A percentile compares a stretch with the other conserved stretches of the same genome.
Evolutionary conservation across 495 filamentous ascomycete genomes (phyloP).

Genomic region (Polyplosphaeria fusca): DNA sequence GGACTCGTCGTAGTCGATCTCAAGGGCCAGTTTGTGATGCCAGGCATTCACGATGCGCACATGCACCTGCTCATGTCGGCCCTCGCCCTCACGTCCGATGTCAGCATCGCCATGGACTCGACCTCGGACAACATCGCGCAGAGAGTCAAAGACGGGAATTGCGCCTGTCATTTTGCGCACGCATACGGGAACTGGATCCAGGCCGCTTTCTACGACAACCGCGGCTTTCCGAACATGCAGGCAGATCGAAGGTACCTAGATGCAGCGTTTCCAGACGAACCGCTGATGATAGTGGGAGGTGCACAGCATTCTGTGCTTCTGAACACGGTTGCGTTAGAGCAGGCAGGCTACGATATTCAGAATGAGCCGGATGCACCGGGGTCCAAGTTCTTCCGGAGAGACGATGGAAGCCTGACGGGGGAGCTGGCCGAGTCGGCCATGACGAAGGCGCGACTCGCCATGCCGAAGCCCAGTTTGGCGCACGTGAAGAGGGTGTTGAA

Average conservation of each 20-base stretch:
- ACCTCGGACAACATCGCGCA: constrained; percentile 10
- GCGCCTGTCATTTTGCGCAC: constrained; percentile 14
- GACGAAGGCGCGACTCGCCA: constrained; percentile 12
- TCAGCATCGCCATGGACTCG: neutral
- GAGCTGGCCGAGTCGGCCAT: constrained; percentile 20
- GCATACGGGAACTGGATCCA: constrained; percentile 20
- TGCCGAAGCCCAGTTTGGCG: constrained; percentile 8
- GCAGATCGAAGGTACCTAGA: constrained; percentile 23
- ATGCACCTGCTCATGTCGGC: constrained; percentile 19
- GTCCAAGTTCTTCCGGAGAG: constrained; percentile 6
- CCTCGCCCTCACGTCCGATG: constrained; percentile 12
- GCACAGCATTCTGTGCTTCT: constrained; percentile 14
- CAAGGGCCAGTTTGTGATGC: constrained; percentile 17
- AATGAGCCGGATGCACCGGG: constrained; percentile 21
- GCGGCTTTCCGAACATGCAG: constrained; percentile 1
- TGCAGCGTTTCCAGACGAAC: constrained; percentile 19
- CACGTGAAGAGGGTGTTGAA: constrained; percentile 23
- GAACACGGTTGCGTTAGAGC: constrained; percentile 17
- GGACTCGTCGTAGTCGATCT: constrained; percentile 12
- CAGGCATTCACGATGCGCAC: constrained; percentile 28
- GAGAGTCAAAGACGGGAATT: constrained; percentile 17
- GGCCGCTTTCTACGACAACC: constrained; percentile 1
- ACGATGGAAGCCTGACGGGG: constrained; percentile 19
- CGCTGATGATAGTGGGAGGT: constrained; percentile 18
- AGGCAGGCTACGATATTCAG: constrained; percentile 22